Base-by-base conservation (phyloP, 2,329 filamentous ascomycete genomes). In the Paecilomyces niveus region DNA sequence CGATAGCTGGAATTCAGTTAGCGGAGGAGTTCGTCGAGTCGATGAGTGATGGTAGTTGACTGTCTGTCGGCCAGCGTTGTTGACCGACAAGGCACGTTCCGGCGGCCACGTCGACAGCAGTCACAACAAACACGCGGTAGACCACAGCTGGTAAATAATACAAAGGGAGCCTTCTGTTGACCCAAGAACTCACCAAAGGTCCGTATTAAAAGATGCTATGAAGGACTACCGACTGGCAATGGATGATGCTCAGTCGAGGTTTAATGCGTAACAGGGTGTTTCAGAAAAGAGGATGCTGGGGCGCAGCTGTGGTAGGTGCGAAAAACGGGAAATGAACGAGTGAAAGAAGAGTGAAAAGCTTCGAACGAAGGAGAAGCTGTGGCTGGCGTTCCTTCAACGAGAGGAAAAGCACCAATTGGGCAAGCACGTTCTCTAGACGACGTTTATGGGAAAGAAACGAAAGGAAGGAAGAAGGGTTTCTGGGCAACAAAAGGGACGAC, bases 301-400 rank as follows among this genome's bases (percentile, higher is more conserved):
- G 56, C 61, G 64, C 65, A 59, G 64, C 64, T 67, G 62, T 69
- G 64, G 65, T 57, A 64, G 61, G 61, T 61, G 59, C 59, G 61
- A 64, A 65, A 64, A 63, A 64, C 62, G 59, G 59, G 63, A 61
- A 59, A 55, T 64, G 62, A 72, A 74, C 69, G 72, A 74, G 67
- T 69, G 72, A 62, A 64, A 63, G 68, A 65, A 64, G 62, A 66
- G 64, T 63, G 58, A 55, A 62, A 63, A 62, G 62, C 62, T 68
- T 67, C 63, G 39, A 68, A 68, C 65, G 69, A 70, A 63, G 62
- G 65, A 67, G 69, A 72, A 72, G 71, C 68, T 65, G 64, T 61
- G 52, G 53, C 39, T 60, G 63, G 55, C 54, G 35, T 54, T 57
- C 57, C 56, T 57, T 35, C 52, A 61, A 61, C 64, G 56, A 58